Evolutionary conservation across 2,329 filamentous ascomycete genomes (phyloP), one percentile per base, ranked within the genome.

Genomic region (Fusarium buxicola): DNA sequence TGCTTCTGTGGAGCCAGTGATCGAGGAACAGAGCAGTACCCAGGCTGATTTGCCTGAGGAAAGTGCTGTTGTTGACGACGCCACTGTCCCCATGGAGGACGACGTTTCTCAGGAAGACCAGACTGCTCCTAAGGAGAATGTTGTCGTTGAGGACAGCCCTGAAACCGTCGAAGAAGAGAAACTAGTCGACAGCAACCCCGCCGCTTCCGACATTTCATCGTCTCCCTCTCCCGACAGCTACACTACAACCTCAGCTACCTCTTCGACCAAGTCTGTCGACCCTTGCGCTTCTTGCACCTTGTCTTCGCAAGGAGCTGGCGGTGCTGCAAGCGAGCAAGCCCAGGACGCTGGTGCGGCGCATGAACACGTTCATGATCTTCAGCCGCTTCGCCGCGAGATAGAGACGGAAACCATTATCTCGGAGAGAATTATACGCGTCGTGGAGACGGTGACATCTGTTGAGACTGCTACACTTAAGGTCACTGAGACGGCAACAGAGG

Each of bases 371-470:
- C 34, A 41, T 10, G 38, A n/a, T 21, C 45, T 34, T 10, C 50
- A 63, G 28, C 36, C 43, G 3, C 43, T 34, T 8, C 45, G 49
- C 4, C 70, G 71, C 8, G 71, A 75, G 50, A 61, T 18, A 3
- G 63, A 65, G 44, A 62, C 30, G 6, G 61, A 68, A 48, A 59
- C 59, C 0, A 54, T 66, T 5, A 52, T 66, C 21, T 66, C 66
- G 16, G 63, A 73, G 41, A 58, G 63, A 24, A 63, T 72, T 0
- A 69, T 78, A 10, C 70, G 69, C 3, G 63, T 78, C 7, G 68
- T 78, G 9, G 73, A 78, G 59, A 80, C 76, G 7, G 69, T 74
- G 2, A 77, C 73, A 2, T 66, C 74, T 47, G 71, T 74, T 21
- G 71, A 76, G 60, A 76, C 71, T 8, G 66, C 73, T 15, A 74